A percentile compares a stretch with the other conserved stretches of the same genome.
phyloP scores from a whole-genome alignment of 345 rosid species.

The Dipteronia sinensis region DNA sequence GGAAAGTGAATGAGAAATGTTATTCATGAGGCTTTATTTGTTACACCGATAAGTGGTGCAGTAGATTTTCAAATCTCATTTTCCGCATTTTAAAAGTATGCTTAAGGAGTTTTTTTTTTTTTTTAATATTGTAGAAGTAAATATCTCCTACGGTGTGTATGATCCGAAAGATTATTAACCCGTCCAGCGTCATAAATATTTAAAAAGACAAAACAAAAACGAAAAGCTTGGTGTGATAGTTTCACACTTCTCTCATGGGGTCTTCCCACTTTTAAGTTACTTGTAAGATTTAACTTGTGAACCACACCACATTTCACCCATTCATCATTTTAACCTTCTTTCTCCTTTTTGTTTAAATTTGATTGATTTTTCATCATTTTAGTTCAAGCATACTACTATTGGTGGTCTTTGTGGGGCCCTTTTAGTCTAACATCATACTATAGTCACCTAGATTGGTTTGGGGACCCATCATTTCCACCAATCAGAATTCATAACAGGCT shows the following conservation, averaged over 20 bases:
- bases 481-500: background rate
- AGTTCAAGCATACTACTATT: background rate
- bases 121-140: too few species aligned
- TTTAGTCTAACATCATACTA: background rate
- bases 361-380: slow-evolving; percentile 15
- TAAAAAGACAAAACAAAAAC: too few species aligned
- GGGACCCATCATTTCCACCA: slow-evolving; percentile 9
- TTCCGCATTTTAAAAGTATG: too few species aligned
- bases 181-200: too few species aligned
- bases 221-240: too few species aligned
- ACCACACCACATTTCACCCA: slow-evolving; percentile 10
- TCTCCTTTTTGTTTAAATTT: background rate
- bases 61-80: too few species aligned
- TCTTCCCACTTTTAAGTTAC: slow-evolving; percentile 9
- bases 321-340: slow-evolving; percentile 15
- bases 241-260: background rate
- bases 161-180: too few species aligned
- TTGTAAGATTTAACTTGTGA: slow-evolving; percentile 16
- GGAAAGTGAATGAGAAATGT: background rate
- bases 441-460: background rate
- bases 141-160: too few species aligned
- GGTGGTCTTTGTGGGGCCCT: slow-evolving; percentile 19
- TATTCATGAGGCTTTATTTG: background rate
- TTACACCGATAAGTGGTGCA: too few species aligned
- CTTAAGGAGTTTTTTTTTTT: too few species aligned